Base-by-base conservation (phyloP, 1,284 basidiomycete genomes). In the Ceratobasidium sp. region DNA sequence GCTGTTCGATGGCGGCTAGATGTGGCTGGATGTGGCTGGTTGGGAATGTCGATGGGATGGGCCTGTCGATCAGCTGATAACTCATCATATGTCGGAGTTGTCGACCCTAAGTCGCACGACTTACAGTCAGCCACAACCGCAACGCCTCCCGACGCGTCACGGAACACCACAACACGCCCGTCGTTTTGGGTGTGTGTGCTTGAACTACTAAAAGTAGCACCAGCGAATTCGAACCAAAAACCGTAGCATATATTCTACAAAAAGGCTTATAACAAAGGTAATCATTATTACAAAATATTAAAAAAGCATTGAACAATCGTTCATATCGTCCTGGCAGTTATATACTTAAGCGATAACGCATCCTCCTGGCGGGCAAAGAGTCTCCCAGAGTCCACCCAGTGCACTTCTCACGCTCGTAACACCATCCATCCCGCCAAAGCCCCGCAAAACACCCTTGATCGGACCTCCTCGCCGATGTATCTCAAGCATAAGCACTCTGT, bases 381-480 rank as follows among this genome's bases (percentile, higher is more conserved):
- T 42, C 59, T 77, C 75, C 76, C 77, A 77, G 20, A 28, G 12
- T 28, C 66, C 52, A 15, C 52, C 52, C 26, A 33, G 42, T 3
- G 42, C 23, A n/a, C 66, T 73, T 38, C 61, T 62, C 28, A 46
- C 23, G 52, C 57, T 62, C 12, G 62, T 23, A 23, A 52, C 44
- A 33, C 59, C 59, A 56, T 67, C 61, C 69, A 65, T 23, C 17
- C 66, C 79, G 6, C 67, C 52, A n/a, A 74, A 65, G 3, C 77
- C 79, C 12, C 71, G 40, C 66, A 70, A 70, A 15, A 81, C 74
- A 44, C 81, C 61, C 28, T 89, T 87, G 78, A 94, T 90, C 1
- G 87, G 87, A 0, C 94, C 94, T 1, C 90, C 91, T 3, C 84
- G 83, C 77, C 95, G 86, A 81, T 84, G 88, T 71, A 96, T 87